A percentile compares a stretch with the other conserved stretches of the same genome.
Conservation (phyloP, 768 basidiomycete genomes). For the Lentinula raphanica region DNA sequence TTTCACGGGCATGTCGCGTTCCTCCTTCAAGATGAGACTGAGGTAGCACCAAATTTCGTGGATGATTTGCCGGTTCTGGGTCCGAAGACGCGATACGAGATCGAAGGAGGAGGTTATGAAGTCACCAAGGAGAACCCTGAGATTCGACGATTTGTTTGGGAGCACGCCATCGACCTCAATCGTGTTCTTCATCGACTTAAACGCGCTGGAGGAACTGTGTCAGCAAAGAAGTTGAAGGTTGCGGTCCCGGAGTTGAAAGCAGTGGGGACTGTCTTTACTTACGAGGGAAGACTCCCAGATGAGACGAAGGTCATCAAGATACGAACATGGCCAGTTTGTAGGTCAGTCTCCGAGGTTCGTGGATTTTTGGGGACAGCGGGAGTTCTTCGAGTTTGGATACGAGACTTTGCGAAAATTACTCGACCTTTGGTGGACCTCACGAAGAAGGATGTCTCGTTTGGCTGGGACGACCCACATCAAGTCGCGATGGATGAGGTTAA, state of each 20-base stretch:
- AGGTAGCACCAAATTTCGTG: conserved; percentile 21
- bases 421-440: conserved; percentile 10
- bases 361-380: conserved; percentile 15
- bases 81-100: conserved; percentile 24
- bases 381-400: not conserved
- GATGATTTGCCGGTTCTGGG: conserved; percentile 29
- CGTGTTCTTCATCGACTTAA: not conserved
- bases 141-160: conserved; percentile 29
- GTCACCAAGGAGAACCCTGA: no score
- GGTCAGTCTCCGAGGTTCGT: conserved; percentile 19
- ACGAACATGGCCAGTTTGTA: conserved; percentile 21
- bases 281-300: conserved; percentile 25
- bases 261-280: conserved; percentile 27
- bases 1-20: conserved; percentile 29
- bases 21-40: conserved; percentile 25
- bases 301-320: conserved; percentile 21
- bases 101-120: conserved; percentile 14
- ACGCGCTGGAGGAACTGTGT: no score
- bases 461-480: conserved; percentile 16
- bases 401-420: not conserved
- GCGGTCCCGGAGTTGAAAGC: conserved; percentile 16
- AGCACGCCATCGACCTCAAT: conserved; percentile 26
- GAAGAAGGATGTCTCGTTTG: conserved; percentile 16
- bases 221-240: conserved; percentile 26
- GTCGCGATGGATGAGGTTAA: no score